Evolutionary conservation across 805 yeast genomes (phyloP), one percentile per base, ranked within the genome.

Genomic region (Metschnikowia proteae): DNA sequence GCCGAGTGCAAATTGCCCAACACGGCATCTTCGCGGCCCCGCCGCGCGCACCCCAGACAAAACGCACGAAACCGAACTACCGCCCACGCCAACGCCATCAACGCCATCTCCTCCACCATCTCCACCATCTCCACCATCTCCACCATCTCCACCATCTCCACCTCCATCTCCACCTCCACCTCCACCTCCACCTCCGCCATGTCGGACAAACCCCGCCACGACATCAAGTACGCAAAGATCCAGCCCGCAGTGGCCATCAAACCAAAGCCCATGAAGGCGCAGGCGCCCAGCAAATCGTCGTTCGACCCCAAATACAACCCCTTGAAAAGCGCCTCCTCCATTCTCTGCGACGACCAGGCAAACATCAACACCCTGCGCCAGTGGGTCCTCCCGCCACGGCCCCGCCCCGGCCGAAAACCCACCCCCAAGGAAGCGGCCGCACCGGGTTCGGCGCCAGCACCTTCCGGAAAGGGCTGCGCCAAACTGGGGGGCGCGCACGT

Each of bases 321-420:
- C 13, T 32, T 51, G 23, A 46, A 48, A 27, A 39, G 56, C 4
- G 44, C 48, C 13, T 29, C 48, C 5, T 38, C 30, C 26, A 31
- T 30, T 5, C 33, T 30, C 42, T 26, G 35, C 6, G 40, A 38
- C 9, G 53, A 51, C 8, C 54, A 53, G 11, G 37, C 50, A 13
- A 66, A 66, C 44, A 66, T 70, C 43, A 80, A 75, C 57, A 83
- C 92, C 1, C 84, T 90, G 45, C 84, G 84, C 60, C 83, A 81
- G 60, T 88, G 94, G 91, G 90, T 85, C 6, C 68, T 86, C 29
- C 96, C 95, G 3, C 95, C 95, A 8, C 73, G 94, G 55, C 94
- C 95, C 26, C 84, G 86, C 55, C 86, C 87, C 0, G 87, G 86
- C 22, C 68, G 83, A 44, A 80, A 80, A 55, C 83, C 82, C 3